These are phyloP conservation scores for Umbelopsis sp. DNA, from an alignment of 371 early-diverging fungal genomes.

Conservation along the genomic window DNA sequence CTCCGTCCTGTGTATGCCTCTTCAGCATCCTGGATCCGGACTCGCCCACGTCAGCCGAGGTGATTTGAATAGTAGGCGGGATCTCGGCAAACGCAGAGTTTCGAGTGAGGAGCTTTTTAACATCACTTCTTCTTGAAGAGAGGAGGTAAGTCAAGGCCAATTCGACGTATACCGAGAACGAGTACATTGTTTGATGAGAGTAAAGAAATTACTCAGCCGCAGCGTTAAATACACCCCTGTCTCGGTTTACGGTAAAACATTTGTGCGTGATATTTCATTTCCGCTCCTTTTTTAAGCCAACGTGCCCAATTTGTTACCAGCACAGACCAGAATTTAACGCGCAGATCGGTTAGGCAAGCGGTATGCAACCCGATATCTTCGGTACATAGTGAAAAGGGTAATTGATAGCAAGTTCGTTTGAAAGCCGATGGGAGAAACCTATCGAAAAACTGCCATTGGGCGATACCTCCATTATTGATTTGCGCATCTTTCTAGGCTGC, in stretches of 20 bases:
- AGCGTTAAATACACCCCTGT: background rate
- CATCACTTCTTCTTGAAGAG: background rate
- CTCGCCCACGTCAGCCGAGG: background rate
- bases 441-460: no score
- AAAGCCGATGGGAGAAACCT: no score
- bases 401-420: no score
- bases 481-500: no score
- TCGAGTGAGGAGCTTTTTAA: background rate
- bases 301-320: no score
- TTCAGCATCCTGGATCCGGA: background rate
- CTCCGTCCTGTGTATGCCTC: conserved; percentile 2
- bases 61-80: conserved; percentile 21
- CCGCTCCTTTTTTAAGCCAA: no score
- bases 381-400: no score
- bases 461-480: no score
- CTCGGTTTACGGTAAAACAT: background rate
- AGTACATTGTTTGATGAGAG: background rate
- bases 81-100: background rate
- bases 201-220: background rate
- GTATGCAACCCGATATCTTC: no score
- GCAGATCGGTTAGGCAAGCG: no score
- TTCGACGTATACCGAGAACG: background rate
- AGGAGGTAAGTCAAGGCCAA: background rate
- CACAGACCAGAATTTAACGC: no score
- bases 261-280: background rate